Evolutionary conservation across 2,329 filamentous ascomycete species (phyloP).

Genomic region (Seiridium cupressi): DNA sequence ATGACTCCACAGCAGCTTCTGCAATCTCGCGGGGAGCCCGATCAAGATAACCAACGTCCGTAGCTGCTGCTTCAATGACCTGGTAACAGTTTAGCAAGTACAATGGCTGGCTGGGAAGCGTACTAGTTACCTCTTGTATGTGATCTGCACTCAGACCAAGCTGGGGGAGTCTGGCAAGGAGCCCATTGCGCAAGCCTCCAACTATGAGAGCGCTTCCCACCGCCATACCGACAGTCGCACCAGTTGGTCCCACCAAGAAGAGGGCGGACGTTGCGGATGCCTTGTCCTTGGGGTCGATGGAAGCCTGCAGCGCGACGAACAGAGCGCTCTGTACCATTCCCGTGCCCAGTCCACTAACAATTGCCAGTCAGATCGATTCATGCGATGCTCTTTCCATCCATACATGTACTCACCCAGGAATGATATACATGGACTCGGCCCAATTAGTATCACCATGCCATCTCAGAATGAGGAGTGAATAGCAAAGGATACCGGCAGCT

Average conservation of each 20-base stretch:
- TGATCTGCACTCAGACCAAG: conserved; percentile 20
- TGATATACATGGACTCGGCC: conserved; percentile 44
- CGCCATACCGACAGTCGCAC: conserved; percentile 26
- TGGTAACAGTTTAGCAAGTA: conserved; percentile 15
- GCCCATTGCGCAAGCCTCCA: conserved; percentile 24
- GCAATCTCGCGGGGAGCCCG: conserved; percentile 14
- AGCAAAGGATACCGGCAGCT: conserved; percentile 46
- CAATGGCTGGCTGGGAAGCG: not conserved
- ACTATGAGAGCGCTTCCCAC: conserved; percentile 22
- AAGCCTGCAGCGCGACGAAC: conserved; percentile 48
- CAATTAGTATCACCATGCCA: conserved; percentile 61
- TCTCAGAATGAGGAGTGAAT: conserved; percentile 49
- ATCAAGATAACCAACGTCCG: conserved; percentile 37
- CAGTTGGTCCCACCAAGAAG: conserved; percentile 42
- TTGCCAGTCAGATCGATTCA: conserved; percentile 3
- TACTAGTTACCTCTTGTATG: conserved; percentile 19
- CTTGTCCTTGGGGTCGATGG: conserved; percentile 41
- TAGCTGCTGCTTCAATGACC: conserved; percentile 38
- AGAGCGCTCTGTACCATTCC: conserved; percentile 43
- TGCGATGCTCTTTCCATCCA: not conserved
- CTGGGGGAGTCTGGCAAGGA: conserved; percentile 19
- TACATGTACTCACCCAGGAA: not conserved
- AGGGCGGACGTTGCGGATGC: conserved; percentile 48
- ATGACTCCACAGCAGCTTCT: conserved; percentile 14
- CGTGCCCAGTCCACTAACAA: conserved; percentile 45